Base-by-base conservation (phyloP, 75 land plant species). In the Picea glauca region DNA sequence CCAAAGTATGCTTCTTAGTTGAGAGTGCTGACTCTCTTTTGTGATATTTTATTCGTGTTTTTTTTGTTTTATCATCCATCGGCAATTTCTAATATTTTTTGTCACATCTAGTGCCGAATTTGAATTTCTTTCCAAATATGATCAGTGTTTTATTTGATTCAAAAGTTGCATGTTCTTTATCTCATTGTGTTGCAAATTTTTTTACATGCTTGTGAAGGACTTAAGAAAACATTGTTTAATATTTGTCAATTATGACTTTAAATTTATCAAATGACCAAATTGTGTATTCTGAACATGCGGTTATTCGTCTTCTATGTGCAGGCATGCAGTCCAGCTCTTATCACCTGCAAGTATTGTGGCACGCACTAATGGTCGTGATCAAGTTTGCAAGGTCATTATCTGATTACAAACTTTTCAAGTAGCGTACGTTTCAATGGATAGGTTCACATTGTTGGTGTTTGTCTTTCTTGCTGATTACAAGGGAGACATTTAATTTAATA, bases 261-360 rank as follows among this genome's bases (percentile, higher is more conserved):
- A 62, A 38, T 62, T 9, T 50, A 50, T 50, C 65, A 26, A 5
- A 62, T 23, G 30, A 68, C 12, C 74, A 14, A 7, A 23, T 72
- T 18, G 23, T 75, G 59, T 5, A 30, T 5, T 75, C 56, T 75
- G 32, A 32, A 35, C 17, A 79, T 23, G 23, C 21, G 32, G 12
- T 21, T 13, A 50, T 43, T 67, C 17, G 31, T 80, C 54, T 35
- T 59, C 58, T 50, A 26, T 67, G 13, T 75, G 61, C 89, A 95
- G 98, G 83, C 94, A 95, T 81, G 96, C 96, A n/a, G 92, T 95
- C 64, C 99, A 97, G 83, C 87, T 95, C 61, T 62, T 97, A 60
- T 88, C 96, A 46, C 99, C 99, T 78, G 93, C 98, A n/a, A 92
- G 90, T 72, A 85, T 97, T 72, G 83, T 97, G 35, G 99, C 99